phyloP scores from a whole-genome alignment of 495 filamentous ascomycete genomes.

The Hyaloscypha bicolor region DNA sequence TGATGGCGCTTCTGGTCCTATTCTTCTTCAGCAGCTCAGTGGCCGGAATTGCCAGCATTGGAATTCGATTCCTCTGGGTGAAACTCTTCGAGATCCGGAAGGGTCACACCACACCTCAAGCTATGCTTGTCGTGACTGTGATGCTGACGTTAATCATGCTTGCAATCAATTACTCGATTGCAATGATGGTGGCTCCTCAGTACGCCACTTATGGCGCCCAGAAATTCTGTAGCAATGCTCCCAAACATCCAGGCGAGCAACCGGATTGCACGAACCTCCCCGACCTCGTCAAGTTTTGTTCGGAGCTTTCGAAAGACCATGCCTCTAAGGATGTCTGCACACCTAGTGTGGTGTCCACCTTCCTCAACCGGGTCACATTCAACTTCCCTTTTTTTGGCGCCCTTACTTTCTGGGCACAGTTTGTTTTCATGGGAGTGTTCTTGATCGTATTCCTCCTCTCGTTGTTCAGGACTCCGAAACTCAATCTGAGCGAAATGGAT shows the following conservation, averaged over 20 bases:
- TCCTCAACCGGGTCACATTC: constrained; percentile 90
- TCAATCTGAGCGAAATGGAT: constrained; percentile 74
- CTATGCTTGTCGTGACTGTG: constrained; percentile 86
- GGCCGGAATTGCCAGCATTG: constrained; percentile 80
- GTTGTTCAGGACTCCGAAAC: constrained; percentile 75
- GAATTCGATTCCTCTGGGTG: constrained; percentile 95
- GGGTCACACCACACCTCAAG: constrained; percentile 88
- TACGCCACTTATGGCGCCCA: constrained; percentile 95
- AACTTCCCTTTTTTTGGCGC: constrained; percentile 97
- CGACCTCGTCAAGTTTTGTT: constrained; percentile 77
- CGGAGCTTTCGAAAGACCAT: constrained; percentile 65
- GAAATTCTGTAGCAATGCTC: constrained; percentile 78
- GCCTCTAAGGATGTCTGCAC: constrained; percentile 78
- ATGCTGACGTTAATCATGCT: constrained; percentile 87
- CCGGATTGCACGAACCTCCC: constrained; percentile 79
- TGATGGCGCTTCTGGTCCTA: constrained; percentile 81
- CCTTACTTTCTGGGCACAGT: constrained; percentile 93
- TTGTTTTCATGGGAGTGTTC: constrained; percentile 84
- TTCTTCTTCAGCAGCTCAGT: constrained; percentile 86
- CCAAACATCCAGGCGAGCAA: constrained; percentile 55
- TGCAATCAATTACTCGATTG: constrained; percentile 86
- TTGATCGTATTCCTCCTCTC: constrained; percentile 73
- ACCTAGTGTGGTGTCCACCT: constrained; percentile 84
- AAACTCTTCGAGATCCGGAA: constrained; percentile 86
- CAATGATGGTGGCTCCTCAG: constrained; percentile 90